Evolutionary conservation across 179 eudicot genomes (phyloP).

Genomic region (Vitellaria paradoxa): DNA sequence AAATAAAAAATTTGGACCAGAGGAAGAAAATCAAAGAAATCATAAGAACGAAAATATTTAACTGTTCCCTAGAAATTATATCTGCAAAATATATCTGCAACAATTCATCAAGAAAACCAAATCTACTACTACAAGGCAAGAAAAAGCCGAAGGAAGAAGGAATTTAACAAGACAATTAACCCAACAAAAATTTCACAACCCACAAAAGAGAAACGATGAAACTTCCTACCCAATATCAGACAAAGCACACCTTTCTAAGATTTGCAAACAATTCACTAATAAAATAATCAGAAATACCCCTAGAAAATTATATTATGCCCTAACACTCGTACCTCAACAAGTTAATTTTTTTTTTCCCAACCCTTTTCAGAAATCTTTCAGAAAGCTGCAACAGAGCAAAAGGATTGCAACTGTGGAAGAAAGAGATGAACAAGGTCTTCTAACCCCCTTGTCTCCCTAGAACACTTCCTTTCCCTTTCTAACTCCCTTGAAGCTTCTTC

Average conservation of each 20-base stretch:
- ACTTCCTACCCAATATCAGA: background rate
- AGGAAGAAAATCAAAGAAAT: slow-evolving; percentile 4
- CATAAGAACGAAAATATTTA: background rate
- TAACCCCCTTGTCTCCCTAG: slow-evolving; percentile 6
- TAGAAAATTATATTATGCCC: background rate
- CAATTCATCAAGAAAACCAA: background rate
- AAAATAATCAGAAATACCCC: background rate
- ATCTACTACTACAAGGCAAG: background rate
- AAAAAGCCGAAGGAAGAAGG: background rate
- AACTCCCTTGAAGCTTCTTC: slow-evolving; percentile 23
- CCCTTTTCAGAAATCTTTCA: slow-evolving; percentile 21
- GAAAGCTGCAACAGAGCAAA: slow-evolving; percentile 25
- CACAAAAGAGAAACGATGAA: background rate
- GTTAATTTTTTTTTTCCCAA: background rate
- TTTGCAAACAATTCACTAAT: slow-evolving; percentile 1
- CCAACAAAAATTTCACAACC: background rate
- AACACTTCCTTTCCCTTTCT: slow-evolving; percentile 2
- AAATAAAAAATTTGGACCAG: background rate
- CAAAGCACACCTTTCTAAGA: background rate
- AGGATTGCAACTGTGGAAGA: slow-evolving; percentile 11
- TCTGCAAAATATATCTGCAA: background rate
- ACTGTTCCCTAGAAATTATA: background rate
- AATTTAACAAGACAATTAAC: background rate
- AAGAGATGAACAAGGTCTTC: background rate
- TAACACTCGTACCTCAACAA: slow-evolving; percentile 19